These are phyloP conservation scores for Salix caprea DNA, from an alignment of 345 rosid species.

Conservation along the genomic window DNA sequence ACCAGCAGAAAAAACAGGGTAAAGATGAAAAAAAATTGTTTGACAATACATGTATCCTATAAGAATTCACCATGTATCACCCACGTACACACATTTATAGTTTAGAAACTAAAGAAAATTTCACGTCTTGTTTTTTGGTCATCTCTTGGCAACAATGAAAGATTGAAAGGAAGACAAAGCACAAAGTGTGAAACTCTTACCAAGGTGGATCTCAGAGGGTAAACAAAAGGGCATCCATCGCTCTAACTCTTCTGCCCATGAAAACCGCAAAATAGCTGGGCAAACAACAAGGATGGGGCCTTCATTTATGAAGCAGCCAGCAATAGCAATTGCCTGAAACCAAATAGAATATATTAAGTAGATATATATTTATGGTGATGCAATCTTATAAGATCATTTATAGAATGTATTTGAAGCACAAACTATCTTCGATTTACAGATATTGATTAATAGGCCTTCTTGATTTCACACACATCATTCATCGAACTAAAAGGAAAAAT, in stretches of 20 bases:
- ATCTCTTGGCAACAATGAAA: background rate
- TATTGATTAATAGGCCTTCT: background rate
- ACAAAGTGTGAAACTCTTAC: conserved; percentile 32
- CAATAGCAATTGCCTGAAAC: conserved; percentile 86
- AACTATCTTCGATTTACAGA: background rate
- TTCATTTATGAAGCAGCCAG: conserved; percentile 69
- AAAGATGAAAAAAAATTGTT: too few species aligned
- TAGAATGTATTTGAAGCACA: background rate
- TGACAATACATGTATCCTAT: too few species aligned
- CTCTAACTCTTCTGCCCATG: conserved; percentile 97
- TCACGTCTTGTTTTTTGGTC: background rate
- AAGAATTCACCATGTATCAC: too few species aligned
- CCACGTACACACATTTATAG: too few species aligned
- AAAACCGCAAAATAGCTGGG: conserved; percentile 82
- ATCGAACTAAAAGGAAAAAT: background rate
- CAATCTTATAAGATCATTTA: conserved; percentile 4
- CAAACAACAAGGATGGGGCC: conserved; percentile 89
- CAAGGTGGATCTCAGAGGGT: conserved; percentile 90
- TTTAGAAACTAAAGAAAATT: background rate
- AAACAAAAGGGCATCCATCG: conserved; percentile 86
- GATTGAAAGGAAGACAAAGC: background rate
- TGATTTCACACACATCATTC: background rate
- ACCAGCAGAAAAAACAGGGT: too few species aligned
- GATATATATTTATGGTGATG: conserved; percentile 1
- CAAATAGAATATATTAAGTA: conserved; percentile 13